Conservation (phyloP, 768 basidiomycete species). For the Obba rivulosa region DNA sequence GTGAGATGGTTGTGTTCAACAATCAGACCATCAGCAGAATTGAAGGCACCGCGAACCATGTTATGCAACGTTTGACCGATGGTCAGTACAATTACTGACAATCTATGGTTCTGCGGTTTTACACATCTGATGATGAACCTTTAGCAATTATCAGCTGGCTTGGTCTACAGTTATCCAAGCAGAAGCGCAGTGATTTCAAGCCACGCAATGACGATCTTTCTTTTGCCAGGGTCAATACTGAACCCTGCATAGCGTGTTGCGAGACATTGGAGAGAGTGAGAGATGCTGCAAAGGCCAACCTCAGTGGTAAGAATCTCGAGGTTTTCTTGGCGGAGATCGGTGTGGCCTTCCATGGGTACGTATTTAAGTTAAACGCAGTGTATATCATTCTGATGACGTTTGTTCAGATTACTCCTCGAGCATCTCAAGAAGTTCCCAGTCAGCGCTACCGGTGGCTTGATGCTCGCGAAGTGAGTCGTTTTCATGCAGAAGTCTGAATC, state of each 20-base stretch:
- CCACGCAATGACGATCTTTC: constrained; percentile 94
- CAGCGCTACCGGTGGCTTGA: constrained; percentile 92
- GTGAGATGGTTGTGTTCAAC: constrained; percentile 92
- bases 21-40: constrained; percentile 81
- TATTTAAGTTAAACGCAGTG: neutral
- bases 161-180: constrained; percentile 71
- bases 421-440: constrained; percentile 96
- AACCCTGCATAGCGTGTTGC: constrained; percentile 84
- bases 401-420: constrained; percentile 75
- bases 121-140: neutral
- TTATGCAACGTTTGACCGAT: constrained; percentile 80
- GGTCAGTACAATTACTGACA: constrained; percentile 42
- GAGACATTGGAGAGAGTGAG: constrained; percentile 79
- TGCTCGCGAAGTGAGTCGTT: constrained; percentile 85
- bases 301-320: constrained; percentile 92
- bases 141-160: constrained; percentile 75
- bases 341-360: constrained; percentile 85
- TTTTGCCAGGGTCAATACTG: constrained; percentile 91
- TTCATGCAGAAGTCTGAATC: neutral
- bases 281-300: constrained; percentile 64
- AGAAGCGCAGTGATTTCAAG: constrained; percentile 96
- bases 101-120: neutral
- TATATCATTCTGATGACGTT: neutral
- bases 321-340: constrained; percentile 92
- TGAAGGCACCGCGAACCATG: constrained; percentile 74